Conservation (phyloP, 352 stramenopile genomes). For the Pythium scleroteichum region DNA sequence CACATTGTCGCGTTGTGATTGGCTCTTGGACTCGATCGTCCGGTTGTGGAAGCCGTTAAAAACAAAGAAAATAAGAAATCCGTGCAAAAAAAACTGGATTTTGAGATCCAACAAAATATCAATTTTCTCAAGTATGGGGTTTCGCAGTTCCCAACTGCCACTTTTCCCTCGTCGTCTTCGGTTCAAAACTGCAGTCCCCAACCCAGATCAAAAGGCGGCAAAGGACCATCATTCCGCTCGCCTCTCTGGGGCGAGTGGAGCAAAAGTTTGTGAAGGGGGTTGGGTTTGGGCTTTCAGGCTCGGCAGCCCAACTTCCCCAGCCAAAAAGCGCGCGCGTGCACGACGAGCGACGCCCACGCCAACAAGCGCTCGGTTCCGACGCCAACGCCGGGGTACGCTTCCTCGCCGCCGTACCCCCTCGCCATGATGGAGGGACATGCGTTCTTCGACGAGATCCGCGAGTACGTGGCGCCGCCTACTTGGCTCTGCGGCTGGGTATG, state of each 20-base stretch:
- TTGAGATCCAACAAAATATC: not conserved
- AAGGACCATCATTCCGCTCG: slow-evolving; percentile 11
- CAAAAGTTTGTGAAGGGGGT: slow-evolving; percentile 13
- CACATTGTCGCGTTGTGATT: not conserved
- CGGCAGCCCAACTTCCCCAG: not conserved
- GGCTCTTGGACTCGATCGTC: not conserved
- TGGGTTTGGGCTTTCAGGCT: slow-evolving; percentile 8
- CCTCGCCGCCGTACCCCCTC: not conserved
- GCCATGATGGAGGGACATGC: slow-evolving; percentile 21
- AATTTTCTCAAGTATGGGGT: slow-evolving; percentile 3
- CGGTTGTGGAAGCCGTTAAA: not conserved
- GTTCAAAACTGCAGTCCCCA: slow-evolving; percentile 10
- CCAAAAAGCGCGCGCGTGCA: slow-evolving; percentile 16
- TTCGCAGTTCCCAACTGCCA: slow-evolving; percentile 14
- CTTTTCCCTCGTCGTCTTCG: slow-evolving; percentile 3
- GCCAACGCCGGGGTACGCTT: too few species aligned
- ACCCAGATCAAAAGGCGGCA: not conserved
- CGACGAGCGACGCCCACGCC: slow-evolving; percentile 1
- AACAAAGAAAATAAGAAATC: not conserved
- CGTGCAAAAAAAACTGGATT: not conserved
- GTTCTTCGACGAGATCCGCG: slow-evolving; percentile 61
- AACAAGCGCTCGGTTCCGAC: too few species aligned
- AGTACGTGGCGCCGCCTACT: slow-evolving; percentile 33
- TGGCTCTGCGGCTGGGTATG: too few species aligned
- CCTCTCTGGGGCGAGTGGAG: slow-evolving; percentile 2